phyloP scores from a whole-genome alignment of 305 asterid species.

The Fraxinus sp. region DNA sequence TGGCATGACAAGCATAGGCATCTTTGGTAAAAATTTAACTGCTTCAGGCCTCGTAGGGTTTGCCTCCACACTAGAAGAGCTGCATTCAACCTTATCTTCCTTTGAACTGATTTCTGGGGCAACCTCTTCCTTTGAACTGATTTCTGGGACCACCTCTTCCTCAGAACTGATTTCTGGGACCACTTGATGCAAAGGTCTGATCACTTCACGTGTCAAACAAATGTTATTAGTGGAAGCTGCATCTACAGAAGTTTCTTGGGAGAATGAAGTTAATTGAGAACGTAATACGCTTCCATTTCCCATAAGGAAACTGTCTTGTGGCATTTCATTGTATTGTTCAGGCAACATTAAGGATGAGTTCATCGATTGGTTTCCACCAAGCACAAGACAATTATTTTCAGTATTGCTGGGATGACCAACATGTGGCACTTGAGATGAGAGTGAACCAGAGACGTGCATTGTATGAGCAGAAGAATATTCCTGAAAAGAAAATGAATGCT shows the following conservation, averaged over 20 bases:
- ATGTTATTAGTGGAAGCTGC: constrained; percentile 29
- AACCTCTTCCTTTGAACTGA: constrained; percentile 8
- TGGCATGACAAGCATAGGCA: constrained; percentile 21
- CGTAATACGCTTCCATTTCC: constrained; percentile 18
- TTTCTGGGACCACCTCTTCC: constrained; percentile 15
- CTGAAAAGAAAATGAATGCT: constrained; percentile 19
- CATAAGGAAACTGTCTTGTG: constrained; percentile 2
- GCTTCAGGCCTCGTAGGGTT: constrained; percentile 24
- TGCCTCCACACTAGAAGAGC: constrained; percentile 34
- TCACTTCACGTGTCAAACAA: constrained; percentile 20
- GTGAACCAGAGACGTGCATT: constrained; percentile 16
- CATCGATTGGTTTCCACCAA: background rate
- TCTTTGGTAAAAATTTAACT: constrained; percentile 23
- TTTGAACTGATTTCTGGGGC: constrained; percentile 6
- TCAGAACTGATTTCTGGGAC: constrained; percentile 9
- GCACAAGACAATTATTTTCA: constrained; percentile 12
- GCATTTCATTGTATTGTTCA: constrained; percentile 27
- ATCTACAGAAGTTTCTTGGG: constrained; percentile 32
- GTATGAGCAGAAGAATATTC: constrained; percentile 7
- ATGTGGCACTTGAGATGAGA: constrained; percentile 18
- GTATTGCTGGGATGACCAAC: constrained; percentile 19
- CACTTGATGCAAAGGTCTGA: constrained; percentile 17
- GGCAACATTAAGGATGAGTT: constrained; percentile 21
- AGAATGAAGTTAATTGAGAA: constrained; percentile 17
- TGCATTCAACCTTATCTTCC: constrained; percentile 31